Conservation (phyloP, 441 rosid species). For the Viola pubescens region DNA sequence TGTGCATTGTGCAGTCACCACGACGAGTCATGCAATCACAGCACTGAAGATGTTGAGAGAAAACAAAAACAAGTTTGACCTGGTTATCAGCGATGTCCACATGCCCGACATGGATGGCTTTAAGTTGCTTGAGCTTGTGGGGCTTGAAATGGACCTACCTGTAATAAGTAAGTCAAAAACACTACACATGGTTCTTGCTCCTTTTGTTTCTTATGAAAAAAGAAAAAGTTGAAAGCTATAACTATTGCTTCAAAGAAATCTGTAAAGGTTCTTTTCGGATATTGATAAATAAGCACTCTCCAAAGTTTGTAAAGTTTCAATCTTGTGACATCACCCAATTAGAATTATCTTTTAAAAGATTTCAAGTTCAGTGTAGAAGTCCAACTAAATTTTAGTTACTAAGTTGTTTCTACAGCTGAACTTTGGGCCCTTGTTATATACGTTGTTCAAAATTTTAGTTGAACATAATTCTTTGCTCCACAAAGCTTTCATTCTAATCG, state of each 20-base stretch:
- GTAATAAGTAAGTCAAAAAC: slow-evolving; percentile 46
- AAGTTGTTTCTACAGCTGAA: slow-evolving; percentile 2
- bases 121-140: slow-evolving; percentile 85
- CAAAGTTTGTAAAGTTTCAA: background rate
- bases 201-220: background rate
- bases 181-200: slow-evolving; percentile 9
- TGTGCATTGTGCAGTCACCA: slow-evolving; percentile 59
- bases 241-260: too few relatives aligned
- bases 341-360: background rate
- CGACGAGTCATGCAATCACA: slow-evolving; percentile 57
- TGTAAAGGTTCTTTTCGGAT: background rate
- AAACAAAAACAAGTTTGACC: slow-evolving; percentile 63
- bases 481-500: slow-evolving; percentile 4
- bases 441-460: background rate
- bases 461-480: background rate
- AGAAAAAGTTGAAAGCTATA: background rate
- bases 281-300: background rate
- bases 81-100: slow-evolving; percentile 95
- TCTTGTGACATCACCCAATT: background rate
- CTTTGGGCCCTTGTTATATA: background rate
- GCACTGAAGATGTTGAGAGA: slow-evolving; percentile 85
- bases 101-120: slow-evolving; percentile 99
- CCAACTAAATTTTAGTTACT: background rate
- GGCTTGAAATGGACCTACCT: slow-evolving; percentile 98
- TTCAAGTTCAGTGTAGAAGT: background rate